phyloP scores from a whole-genome alignment of 2,329 filamentous ascomycete species.

The Aspergillus unguis region DNA sequence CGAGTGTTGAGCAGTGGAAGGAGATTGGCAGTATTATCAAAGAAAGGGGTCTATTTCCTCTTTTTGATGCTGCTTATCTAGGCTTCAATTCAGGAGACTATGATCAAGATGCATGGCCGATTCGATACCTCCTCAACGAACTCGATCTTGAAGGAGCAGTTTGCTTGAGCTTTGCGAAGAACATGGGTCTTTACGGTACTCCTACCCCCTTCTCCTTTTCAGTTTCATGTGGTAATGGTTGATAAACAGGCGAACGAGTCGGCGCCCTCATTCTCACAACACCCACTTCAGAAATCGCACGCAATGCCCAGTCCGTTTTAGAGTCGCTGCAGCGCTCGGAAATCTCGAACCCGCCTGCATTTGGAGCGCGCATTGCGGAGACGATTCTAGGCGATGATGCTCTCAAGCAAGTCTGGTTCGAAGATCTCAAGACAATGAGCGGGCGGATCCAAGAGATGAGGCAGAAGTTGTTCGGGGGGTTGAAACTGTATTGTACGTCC shows the following conservation, averaged over 20 bases:
- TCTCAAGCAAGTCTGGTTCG: conserved; percentile 83
- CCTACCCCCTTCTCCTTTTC: not conserved
- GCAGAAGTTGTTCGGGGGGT: conserved; percentile 65
- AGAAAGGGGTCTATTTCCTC: conserved; percentile 78
- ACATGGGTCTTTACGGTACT: conserved; percentile 34
- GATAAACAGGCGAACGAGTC: conserved; percentile 14
- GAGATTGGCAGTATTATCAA: conserved; percentile 73
- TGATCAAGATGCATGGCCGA: conserved; percentile 27
- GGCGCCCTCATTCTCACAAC: conserved; percentile 11
- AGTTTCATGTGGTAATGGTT: conserved; percentile 36
- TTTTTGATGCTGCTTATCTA: conserved; percentile 44
- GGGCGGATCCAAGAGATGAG: conserved; percentile 91
- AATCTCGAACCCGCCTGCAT: conserved; percentile 91
- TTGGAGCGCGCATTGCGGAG: conserved; percentile 81
- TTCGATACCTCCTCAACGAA: conserved; percentile 44
- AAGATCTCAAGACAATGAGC: conserved; percentile 84
- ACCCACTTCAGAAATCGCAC: not conserved
- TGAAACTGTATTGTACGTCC: conserved; percentile 1
- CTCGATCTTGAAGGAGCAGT: conserved; percentile 68
- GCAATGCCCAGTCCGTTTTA: conserved; percentile 13
- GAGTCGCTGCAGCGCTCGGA: conserved; percentile 54
- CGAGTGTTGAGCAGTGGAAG: conserved; percentile 85
- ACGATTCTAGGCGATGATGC: conserved; percentile 71
- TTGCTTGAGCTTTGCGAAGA: conserved; percentile 59
- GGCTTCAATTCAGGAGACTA: conserved; percentile 27